A percentile compares a stretch with the other conserved stretches of the same genome.
These are phyloP conservation scores for Dendrocalamus sinicus DNA, from an alignment of 176 grass and related monocot genomes.

Conservation along the genomic window DNA sequence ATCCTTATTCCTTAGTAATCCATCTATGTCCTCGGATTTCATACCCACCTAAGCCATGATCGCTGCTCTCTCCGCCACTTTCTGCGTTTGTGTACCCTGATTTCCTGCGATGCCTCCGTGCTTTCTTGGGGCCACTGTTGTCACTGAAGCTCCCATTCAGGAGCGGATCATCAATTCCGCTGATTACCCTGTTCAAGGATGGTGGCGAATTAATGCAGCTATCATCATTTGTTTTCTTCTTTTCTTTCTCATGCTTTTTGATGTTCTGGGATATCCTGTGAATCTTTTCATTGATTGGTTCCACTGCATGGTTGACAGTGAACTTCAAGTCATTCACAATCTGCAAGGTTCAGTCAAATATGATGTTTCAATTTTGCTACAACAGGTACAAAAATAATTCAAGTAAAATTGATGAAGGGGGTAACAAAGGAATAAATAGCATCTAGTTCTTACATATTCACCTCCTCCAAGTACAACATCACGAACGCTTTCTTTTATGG, in stretches of 20 bases:
- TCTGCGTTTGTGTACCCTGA: conserved; percentile 52
- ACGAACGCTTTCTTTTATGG: conserved; percentile 79
- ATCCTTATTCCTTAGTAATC: conserved; percentile 69
- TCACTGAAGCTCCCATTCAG: conserved; percentile 81
- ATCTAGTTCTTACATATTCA: conserved; percentile 70
- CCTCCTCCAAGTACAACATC: conserved; percentile 93
- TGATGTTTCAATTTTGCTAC: neutral
- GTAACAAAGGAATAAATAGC: neutral
- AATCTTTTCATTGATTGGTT: conserved; percentile 81
- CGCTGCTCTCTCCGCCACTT: conserved; percentile 73
- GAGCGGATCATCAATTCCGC: conserved; percentile 84
- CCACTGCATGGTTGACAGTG: conserved; percentile 83
- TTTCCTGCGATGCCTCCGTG: conserved; percentile 60
- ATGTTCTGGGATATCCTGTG: conserved; percentile 91
- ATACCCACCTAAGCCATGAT: conserved; percentile 60
- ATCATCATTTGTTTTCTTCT: conserved; percentile 73
- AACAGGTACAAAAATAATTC: neutral
- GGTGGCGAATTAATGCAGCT: conserved; percentile 62
- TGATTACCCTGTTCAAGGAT: conserved; percentile 63
- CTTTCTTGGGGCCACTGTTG: conserved; percentile 55
- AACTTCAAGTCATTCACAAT: conserved; percentile 99
- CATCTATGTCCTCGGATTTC: conserved; percentile 71
- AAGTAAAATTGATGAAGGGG: neutral
- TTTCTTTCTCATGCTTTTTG: conserved; percentile 67
- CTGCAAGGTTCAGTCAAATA: conserved; percentile 44